Evolutionary conservation across 106 monocot species (phyloP), one percentile per base, ranked within the genome.

Genomic region (Allium cepa): DNA sequence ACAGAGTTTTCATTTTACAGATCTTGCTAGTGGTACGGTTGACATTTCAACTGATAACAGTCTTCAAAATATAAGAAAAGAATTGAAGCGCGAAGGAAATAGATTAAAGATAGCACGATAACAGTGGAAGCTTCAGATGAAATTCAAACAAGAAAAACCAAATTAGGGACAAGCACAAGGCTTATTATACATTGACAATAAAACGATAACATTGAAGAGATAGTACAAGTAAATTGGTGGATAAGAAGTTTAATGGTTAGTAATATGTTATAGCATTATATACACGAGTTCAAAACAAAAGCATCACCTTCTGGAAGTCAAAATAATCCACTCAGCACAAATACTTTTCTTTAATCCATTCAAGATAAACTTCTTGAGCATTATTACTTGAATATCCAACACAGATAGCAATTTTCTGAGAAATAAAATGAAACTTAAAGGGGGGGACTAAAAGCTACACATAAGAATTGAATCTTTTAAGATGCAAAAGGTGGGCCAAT

Each of bases 301-400:
- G 66, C 22, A 22, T 66, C 66, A 52, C 66, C 66, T 66, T 45
- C 22, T 51, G 7, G 17, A 66, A 51, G 66, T 16, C 50, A 26
- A 55, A 11, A 55, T 55, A 11, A 3, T 55, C 53, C 64, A 66
- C 17, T 66, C 1, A 8, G 66, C 66, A 51, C 27, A 22, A 52
- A 10, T 66, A 50, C 22, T 18, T 66, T 66, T 66, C 66, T 52
- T 64, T 64, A 66, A 66, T 26, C 10, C 50, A 51, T 66, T 45
- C 17, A 17, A 64, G 18, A 26, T 52, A 66, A 66, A 26, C 13
- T 52, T 52, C 52, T 52, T 66, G 66, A 52, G 49, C 53, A 6
- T 55, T 11, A 36, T 36, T 36, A 36, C 36, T 36, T 5, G 36
- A 36, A 36, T 46, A 47, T 10, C 17, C 63, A 47, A 64, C 63